A percentile compares a stretch with the other conserved stretches of the same genome.
phyloP scores from a whole-genome alignment of 73 alveolate species.

The Urostyla sp. region DNA sequence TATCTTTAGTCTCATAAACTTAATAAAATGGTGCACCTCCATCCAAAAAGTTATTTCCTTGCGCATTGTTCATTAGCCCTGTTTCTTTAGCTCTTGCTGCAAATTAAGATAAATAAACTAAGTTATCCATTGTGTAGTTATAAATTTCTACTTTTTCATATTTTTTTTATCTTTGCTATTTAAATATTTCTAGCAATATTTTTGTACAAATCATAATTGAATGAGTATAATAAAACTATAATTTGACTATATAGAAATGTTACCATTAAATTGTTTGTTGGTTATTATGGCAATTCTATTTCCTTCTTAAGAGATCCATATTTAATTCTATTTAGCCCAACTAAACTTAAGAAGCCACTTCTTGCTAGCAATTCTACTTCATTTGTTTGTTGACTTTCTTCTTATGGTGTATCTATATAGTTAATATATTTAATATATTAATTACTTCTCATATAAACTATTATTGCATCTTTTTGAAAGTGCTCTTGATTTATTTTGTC shows the following conservation, averaged over 20 bases:
- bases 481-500: not conserved
- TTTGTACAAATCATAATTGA: conserved; percentile 25
- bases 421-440: not conserved
- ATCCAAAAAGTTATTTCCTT: conserved; percentile 41
- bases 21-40: conserved; percentile 65
- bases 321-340: not conserved
- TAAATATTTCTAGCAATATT: not conserved
- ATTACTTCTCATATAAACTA: conserved; percentile 14
- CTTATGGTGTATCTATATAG: conserved; percentile 15
- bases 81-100: not conserved
- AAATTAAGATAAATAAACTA: conserved; percentile 7
- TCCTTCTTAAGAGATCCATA: conserved; percentile 13
- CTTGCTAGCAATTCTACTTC: conserved; percentile 15
- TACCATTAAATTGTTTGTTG: conserved; percentile 35
- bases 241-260: too few species aligned
- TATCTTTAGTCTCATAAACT: conserved; percentile 46
- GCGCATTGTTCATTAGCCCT: not conserved
- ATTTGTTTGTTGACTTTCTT: not conserved
- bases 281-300: conserved; percentile 16
- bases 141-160: not conserved
- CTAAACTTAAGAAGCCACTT: conserved; percentile 12
- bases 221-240: conserved; percentile 21
- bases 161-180: not conserved
- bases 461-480: not conserved
- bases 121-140: conserved; percentile 23